phyloP scores from a whole-genome alignment of 176 grass and related monocot species.

The Aegilops sharonensis region DNA sequence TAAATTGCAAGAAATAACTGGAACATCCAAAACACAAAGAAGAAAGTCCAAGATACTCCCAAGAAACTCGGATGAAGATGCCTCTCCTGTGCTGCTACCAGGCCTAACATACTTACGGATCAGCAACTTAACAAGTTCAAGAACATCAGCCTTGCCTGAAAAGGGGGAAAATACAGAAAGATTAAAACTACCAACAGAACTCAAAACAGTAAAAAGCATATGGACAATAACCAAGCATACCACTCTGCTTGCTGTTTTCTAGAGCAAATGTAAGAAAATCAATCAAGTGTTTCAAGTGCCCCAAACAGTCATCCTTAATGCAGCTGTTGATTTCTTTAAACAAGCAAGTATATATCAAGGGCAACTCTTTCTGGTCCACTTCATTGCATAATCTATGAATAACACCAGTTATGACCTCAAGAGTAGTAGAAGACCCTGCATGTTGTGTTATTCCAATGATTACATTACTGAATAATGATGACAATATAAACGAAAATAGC shows the following conservation, averaged over 20 bases:
- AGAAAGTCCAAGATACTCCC: conserved; percentile 69
- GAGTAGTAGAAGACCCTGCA: conserved; percentile 58
- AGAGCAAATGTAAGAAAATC: conserved; percentile 69
- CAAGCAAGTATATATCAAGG: conserved; percentile 63
- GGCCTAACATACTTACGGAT: conserved; percentile 50
- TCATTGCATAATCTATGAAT: conserved; percentile 71
- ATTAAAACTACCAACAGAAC: conserved; percentile 25
- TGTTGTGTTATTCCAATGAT: neutral
- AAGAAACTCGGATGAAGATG: conserved; percentile 44
- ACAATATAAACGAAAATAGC: neutral
- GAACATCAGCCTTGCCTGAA: conserved; percentile 57
- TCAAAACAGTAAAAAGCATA: conserved; percentile 2
- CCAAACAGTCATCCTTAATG: conserved; percentile 47
- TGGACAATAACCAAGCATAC: conserved; percentile 43
- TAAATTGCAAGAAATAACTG: conserved; percentile 53
- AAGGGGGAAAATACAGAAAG: neutral
- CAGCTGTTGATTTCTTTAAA: conserved; percentile 59
- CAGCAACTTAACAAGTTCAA: conserved; percentile 60
- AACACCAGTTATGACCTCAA: conserved; percentile 62
- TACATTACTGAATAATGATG: conserved; percentile 8
- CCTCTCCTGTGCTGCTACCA: conserved; percentile 32
- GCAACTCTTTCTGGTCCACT: conserved; percentile 66
- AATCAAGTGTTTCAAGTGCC: conserved; percentile 67
- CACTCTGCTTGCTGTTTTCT: conserved; percentile 41
- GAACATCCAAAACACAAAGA: conserved; percentile 78